Evolutionary conservation across 257 asterid genomes (phyloP), one percentile per base, ranked within the genome.

Genomic region (Gynochthodes officinalis): DNA sequence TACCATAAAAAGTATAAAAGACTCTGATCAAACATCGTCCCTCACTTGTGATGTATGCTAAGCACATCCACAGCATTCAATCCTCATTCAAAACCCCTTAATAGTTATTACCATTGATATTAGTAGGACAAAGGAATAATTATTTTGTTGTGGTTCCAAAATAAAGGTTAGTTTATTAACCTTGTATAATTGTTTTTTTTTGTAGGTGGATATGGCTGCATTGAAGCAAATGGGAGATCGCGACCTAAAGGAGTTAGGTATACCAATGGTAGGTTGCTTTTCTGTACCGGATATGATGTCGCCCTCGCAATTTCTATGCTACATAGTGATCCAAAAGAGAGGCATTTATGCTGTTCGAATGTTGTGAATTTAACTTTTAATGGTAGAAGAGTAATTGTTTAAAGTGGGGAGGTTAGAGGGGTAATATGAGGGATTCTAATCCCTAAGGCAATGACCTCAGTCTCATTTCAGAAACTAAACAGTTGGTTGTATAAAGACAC

Each of bases 181-280:
- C 18, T 32, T 30, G 28, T 59, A 18, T 68, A 23, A 66, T 40
- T 78, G n/a, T 25, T 52, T 55, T 76, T 28, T 71, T 21, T 69
- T 77, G 80, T 86, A 90, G 97, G 85, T 90, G 48, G 96, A 90
- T 75, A 86, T 90, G 91, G 82, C 82, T 59, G 88, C 81, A 61
- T 65, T 89, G 85, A 90, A 73, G 81, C 97, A 89, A 82, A 88
- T 89, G 90, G 89, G 90, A 53, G 96, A 90, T 66, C 44, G 54
- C 7, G 96, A 88, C 78, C 87, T 88, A 27, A 90, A 88, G 81
- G 95, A 88, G 75, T 42, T 90, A 82, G 97, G 96, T 62, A 84
- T 90, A 73, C 96, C 96, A 35, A 87, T 87, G 93, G 97, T 90
- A 90, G 11, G 64, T 40, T 54, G 25, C 16, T 59, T 73, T 62